These are phyloP conservation scores for Paxillus involutus DNA, from an alignment of 768 basidiomycete genomes.

Conservation along the genomic window DNA sequence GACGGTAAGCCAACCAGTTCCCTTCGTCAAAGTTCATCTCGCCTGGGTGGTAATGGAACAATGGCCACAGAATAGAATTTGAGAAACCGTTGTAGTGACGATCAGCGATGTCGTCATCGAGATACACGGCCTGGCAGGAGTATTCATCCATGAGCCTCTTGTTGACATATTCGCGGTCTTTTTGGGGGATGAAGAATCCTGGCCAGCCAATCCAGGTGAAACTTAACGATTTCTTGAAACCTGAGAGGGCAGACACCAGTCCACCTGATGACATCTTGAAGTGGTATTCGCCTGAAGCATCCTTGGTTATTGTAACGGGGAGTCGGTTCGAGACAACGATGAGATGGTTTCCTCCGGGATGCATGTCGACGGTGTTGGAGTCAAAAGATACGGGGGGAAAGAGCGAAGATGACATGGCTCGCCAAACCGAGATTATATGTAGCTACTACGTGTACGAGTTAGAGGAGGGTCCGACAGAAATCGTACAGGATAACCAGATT, in stretches of 20 bases:
- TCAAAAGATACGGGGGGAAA: slow-evolving; percentile 22
- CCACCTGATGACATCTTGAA: slow-evolving; percentile 99
- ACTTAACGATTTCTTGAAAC: slow-evolving; percentile 96
- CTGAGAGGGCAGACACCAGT: slow-evolving; percentile 93
- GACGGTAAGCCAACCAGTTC: slow-evolving; percentile 97
- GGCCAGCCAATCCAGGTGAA: slow-evolving; percentile 99
- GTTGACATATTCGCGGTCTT: slow-evolving; percentile 91
- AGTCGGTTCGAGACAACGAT: slow-evolving; percentile 96
- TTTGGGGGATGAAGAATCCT: slow-evolving; percentile 88
- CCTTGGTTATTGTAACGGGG: slow-evolving; percentile 94
- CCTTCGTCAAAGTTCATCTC: slow-evolving; percentile 99
- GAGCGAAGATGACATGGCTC: slow-evolving; percentile 26
- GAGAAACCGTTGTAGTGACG: slow-evolving; percentile 98
- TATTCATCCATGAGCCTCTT: slow-evolving; percentile 92
- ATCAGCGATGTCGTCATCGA: slow-evolving; percentile 98
- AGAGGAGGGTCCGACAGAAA: slow-evolving; percentile 18
- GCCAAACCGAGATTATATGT: slow-evolving; percentile 25
- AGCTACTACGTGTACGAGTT: slow-evolving; percentile 15
- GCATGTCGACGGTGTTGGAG: slow-evolving; percentile 40
- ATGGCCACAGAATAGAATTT: slow-evolving; percentile 98
- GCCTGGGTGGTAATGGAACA: slow-evolving; percentile 99
- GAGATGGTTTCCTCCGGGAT: slow-evolving; percentile 62
- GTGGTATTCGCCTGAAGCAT: slow-evolving; percentile 89
- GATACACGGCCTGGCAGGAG: slow-evolving; percentile 96
- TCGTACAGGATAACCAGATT: slow-evolving; percentile 25